phyloP scores from a whole-genome alignment of 352 stramenopile species.

The Phytophthora cryptogea region DNA sequence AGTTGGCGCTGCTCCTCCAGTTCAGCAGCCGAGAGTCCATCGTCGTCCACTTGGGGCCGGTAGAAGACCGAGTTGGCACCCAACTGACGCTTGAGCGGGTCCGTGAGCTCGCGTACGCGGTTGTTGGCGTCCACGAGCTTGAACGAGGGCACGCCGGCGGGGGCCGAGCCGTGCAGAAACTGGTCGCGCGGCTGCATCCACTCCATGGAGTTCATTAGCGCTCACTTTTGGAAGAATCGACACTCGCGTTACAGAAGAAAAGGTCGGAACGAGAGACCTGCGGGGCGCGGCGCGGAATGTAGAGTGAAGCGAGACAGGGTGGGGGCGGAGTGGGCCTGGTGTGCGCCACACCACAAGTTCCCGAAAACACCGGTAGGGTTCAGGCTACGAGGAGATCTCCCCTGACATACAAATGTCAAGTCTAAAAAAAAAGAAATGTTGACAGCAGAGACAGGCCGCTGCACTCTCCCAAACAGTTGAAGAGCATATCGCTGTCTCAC shows the following conservation, averaged over 20 bases:
- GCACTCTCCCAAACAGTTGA: slow-evolving; percentile 5
- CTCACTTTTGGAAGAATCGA: slow-evolving; percentile 6
- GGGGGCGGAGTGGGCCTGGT: slow-evolving; percentile 14
- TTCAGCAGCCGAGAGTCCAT: slow-evolving; percentile 53
- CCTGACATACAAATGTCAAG: slow-evolving; percentile 19
- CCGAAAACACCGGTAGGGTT: slow-evolving; percentile 30
- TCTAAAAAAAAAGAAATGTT: slow-evolving; percentile 29
- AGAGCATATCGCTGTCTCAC: slow-evolving; percentile 3
- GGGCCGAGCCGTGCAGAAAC: slow-evolving; percentile 35
- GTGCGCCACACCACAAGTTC: slow-evolving; percentile 14
- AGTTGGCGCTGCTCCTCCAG: slow-evolving; percentile 69
- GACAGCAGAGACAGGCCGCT: slow-evolving; percentile 11
- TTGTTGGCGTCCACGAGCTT: slow-evolving; percentile 76
- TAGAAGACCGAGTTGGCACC: slow-evolving; percentile 23
- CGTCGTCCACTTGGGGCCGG: slow-evolving; percentile 37
- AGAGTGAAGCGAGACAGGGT: slow-evolving; percentile 34
- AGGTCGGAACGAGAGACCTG: slow-evolving; percentile 13
- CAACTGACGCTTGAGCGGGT: slow-evolving; percentile 41
- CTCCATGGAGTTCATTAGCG: slow-evolving; percentile 39
- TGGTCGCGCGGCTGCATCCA: slow-evolving; percentile 63
- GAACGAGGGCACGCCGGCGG: slow-evolving; percentile 52
- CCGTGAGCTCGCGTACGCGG: slow-evolving; percentile 69
- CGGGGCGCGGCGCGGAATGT: slow-evolving; percentile 23
- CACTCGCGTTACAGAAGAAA: neutral
- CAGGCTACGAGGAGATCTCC: slow-evolving; percentile 29